Conservation (phyloP, 352 stramenopile genomes). For the Globisporangium radiosum region DNA sequence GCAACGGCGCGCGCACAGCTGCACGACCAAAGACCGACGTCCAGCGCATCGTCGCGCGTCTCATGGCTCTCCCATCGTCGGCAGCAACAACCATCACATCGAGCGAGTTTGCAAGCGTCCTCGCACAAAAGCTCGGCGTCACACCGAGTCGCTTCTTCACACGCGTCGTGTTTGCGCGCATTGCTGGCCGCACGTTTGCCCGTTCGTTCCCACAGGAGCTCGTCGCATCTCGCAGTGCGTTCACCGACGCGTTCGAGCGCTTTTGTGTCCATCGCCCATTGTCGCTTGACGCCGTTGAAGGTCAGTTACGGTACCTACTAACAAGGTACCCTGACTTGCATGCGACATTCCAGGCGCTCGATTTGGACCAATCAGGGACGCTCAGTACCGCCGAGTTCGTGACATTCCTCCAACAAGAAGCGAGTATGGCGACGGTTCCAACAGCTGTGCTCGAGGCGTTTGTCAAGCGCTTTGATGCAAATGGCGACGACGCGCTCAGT, state of each 20-base stretch:
- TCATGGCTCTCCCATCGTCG: slow-evolving; percentile 18
- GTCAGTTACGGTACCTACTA: slow-evolving; percentile 26
- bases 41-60: slow-evolving; percentile 17
- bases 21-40: slow-evolving; percentile 21
- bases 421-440: slow-evolving; percentile 21
- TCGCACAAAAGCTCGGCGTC: slow-evolving; percentile 32
- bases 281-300: slow-evolving; percentile 33
- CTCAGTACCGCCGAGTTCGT: slow-evolving; percentile 27
- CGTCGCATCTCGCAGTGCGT: background rate
- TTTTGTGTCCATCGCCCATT: slow-evolving; percentile 26
- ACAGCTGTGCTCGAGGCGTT: slow-evolving; percentile 25
- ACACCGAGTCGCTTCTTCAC: slow-evolving; percentile 16
- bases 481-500: slow-evolving; percentile 33
- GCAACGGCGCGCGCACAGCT: slow-evolving; percentile 9
- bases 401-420: slow-evolving; percentile 23
- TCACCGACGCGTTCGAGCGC: slow-evolving; percentile 22
- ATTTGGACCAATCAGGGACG: slow-evolving; percentile 27
- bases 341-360: slow-evolving; percentile 22
- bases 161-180: slow-evolving; percentile 26
- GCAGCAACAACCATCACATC: slow-evolving; percentile 11
- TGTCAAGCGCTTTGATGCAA: slow-evolving; percentile 36
- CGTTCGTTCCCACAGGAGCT: slow-evolving; percentile 14
- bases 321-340: slow-evolving; percentile 20
- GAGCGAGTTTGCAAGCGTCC: slow-evolving; percentile 17
- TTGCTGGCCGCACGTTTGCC: slow-evolving; percentile 15